Evolutionary conservation across 805 yeast species (phyloP), one percentile per base, ranked within the genome.

Genomic region (Yamadazyma philogaea): DNA sequence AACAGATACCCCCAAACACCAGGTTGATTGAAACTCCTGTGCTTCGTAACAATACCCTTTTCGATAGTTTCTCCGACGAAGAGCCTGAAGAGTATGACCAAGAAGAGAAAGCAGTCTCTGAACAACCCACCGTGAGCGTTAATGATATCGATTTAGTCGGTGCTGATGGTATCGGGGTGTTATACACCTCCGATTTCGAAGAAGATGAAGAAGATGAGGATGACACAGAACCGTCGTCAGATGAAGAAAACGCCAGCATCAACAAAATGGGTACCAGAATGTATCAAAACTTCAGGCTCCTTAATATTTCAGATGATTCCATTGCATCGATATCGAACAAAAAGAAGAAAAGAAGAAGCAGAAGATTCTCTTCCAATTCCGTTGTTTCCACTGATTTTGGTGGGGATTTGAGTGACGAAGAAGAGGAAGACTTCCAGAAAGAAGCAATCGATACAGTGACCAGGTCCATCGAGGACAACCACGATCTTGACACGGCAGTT

Each of bases 371-470:
- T 6, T 47, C 69, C 16, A 65, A 62, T 14, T 64, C 70, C 30
- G 56, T 56, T 3, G 50, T 67, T 40, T 65, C 72, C 3, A 77
- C 82, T 1, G 83, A 79, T 51, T 75, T 67, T 48, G 73, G 67
- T 33, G 68, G 64, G 15, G 68, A 56, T 7, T 57, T 51, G 18
- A 53, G 61, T 24, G 54, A 50, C 1, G 64, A 53, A 15, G 64
- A 53, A 10, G 87, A 81, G 43, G 96, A 87, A 60, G 87, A 84
- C 58, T 91, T 91, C 63, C 77, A 77, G 51, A 76, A 74, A 44
- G 99, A 93, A 70, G 99, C 96, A n/a, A 72, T 84, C 45, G 96
- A 95, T 8, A 88, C 97, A 0, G 86, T 93, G 24, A 87, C 83
- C 53, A 77, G 99, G 58, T 95, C 99, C 1, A 77, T 93, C 63